Conservation (phyloP, 2,329 filamentous ascomycete species). For the Aspergillus ochraceoroseus region DNA sequence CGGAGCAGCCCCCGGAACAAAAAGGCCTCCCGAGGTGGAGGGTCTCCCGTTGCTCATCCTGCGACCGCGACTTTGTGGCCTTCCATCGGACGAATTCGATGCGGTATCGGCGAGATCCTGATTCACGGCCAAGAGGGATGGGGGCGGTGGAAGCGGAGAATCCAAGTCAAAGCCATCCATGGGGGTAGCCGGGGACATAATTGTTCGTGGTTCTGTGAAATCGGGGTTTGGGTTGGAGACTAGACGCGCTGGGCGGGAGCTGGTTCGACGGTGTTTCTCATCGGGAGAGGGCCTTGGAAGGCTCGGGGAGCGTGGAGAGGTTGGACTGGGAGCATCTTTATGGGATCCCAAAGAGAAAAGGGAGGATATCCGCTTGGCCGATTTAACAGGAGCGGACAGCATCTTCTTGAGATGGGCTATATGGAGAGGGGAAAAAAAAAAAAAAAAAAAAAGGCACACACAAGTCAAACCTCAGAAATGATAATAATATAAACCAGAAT, state of each 20-base stretch:
- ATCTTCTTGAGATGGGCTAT: slow-evolving; percentile 24
- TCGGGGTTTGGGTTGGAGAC: slow-evolving; percentile 32
- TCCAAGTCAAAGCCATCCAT: slow-evolving; percentile 31
- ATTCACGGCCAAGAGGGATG: slow-evolving; percentile 38
- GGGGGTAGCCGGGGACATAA: slow-evolving; percentile 21
- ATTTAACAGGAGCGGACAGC: slow-evolving; percentile 42
- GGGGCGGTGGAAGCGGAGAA: slow-evolving; percentile 37
- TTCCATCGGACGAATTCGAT: slow-evolving; percentile 30
- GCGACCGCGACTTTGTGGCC: slow-evolving; percentile 38
- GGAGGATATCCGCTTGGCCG: slow-evolving; percentile 45
- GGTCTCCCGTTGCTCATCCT: slow-evolving; percentile 33
- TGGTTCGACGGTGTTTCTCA: slow-evolving; percentile 26
- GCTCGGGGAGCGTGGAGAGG: slow-evolving; percentile 27
- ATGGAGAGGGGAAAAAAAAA: slow-evolving; percentile 2
- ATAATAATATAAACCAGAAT: neutral
- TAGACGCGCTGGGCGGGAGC: slow-evolving; percentile 33
- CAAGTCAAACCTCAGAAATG: slow-evolving; percentile 3
- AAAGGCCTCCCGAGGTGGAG: slow-evolving; percentile 32
- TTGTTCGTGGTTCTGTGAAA: slow-evolving; percentile 26
- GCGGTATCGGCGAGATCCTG: slow-evolving; percentile 35
- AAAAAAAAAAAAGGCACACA: slow-evolving; percentile 3
- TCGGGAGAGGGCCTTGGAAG: slow-evolving; percentile 23
- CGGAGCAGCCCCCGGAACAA: slow-evolving; percentile 32
- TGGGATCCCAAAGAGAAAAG: slow-evolving; percentile 42
- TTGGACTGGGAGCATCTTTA: slow-evolving; percentile 32